Evolutionary conservation across 306 rosid genomes (phyloP).

Genomic region (Trifolium dubium): DNA sequence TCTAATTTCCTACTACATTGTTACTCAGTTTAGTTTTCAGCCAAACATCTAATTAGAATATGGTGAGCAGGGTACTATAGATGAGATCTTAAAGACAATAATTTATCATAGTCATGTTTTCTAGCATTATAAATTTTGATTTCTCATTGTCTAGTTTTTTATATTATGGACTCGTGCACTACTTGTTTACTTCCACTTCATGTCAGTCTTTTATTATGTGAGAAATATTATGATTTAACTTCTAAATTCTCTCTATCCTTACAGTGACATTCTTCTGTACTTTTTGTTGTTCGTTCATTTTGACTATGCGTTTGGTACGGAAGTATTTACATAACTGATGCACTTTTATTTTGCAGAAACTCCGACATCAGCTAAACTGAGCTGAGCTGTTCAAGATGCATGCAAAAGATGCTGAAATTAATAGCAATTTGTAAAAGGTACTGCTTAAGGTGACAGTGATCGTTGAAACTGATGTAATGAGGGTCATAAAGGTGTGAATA

Average conservation of each 20-base stretch:
- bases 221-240: constrained; percentile 40
- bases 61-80: constrained; percentile 7
- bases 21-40: constrained; percentile 18
- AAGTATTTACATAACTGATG: constrained; percentile 39
- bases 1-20: constrained; percentile 8
- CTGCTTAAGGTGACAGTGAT: constrained; percentile 41
- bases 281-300: constrained; percentile 23
- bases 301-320: constrained; percentile 13
- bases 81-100: constrained; percentile 3
- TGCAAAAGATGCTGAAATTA: constrained; percentile 60
- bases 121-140: constrained; percentile 13
- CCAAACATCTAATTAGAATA: not conserved
- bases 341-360: constrained; percentile 61
- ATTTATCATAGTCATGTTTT: constrained; percentile 27
- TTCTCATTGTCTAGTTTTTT: constrained; percentile 57
- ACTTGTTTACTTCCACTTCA: not conserved
- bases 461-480: constrained; percentile 66
- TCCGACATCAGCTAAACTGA: constrained; percentile 57
- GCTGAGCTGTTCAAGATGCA: constrained; percentile 62
- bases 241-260: constrained; percentile 21
- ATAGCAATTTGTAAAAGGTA: constrained; percentile 42
- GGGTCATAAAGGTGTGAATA: constrained; percentile 61
- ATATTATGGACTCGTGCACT: constrained; percentile 11
- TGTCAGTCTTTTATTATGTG: constrained; percentile 29
- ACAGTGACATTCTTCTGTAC: constrained; percentile 49